Conservation (phyloP, 2,329 filamentous ascomycete genomes). For the Catunica adiposa region DNA sequence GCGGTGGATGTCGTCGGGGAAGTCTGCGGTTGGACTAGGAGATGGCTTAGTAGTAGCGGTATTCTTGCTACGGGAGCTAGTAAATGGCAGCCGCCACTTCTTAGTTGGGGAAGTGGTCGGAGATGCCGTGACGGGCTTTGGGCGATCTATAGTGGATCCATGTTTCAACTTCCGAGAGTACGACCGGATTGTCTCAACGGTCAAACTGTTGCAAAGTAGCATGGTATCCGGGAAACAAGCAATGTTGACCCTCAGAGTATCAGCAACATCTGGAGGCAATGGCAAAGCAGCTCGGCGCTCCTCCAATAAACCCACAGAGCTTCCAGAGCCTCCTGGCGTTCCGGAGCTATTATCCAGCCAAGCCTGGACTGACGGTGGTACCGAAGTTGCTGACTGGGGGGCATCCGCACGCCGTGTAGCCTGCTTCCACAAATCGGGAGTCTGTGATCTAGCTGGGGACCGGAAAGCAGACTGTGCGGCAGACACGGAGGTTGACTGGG, state of each 20-base stretch:
- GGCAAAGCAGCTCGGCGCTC: slow-evolving; percentile 23
- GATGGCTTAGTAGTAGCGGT: no score
- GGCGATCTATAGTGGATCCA: neutral
- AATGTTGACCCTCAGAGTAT: slow-evolving; percentile 36
- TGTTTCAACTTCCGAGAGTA: slow-evolving; percentile 38
- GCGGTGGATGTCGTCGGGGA: no score
- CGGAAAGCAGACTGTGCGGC: neutral
- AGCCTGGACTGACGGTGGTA: neutral
- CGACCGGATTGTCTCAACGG: slow-evolving; percentile 39
- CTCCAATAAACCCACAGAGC: neutral
- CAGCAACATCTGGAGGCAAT: slow-evolving; percentile 35
- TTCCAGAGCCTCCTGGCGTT: no score
- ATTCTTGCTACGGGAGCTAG: no score
- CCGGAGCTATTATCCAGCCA: no score
- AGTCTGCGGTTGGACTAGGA: no score
- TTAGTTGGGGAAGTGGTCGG: neutral
- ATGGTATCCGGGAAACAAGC: slow-evolving; percentile 43
- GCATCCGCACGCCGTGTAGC: slow-evolving; percentile 11
- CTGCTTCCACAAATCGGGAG: slow-evolving; percentile 11
- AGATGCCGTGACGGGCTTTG: neutral
- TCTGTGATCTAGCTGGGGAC: neutral
- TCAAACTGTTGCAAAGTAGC: slow-evolving; percentile 37
- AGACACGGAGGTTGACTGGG: neutral
- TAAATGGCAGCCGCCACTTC: slow-evolving; percentile 11
- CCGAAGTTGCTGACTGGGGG: slow-evolving; percentile 18